Evolutionary conservation across 805 yeast genomes (phyloP).

Genomic region (Sugiyamaella mastotermitis): DNA sequence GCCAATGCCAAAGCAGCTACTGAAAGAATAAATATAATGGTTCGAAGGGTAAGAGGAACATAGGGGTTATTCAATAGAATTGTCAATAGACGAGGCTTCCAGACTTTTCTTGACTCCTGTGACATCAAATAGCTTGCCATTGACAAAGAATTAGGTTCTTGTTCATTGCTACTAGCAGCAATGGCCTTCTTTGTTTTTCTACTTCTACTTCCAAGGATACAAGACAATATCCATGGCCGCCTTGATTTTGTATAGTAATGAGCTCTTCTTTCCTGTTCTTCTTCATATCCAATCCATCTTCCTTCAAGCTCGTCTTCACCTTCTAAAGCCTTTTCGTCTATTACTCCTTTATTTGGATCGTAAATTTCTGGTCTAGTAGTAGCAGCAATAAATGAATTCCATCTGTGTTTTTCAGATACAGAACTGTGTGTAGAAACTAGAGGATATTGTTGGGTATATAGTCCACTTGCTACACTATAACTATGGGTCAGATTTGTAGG

Average conservation of each 20-base stretch:
- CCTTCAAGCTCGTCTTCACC: slow-evolving; percentile 14
- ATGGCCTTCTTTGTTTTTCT: not conserved
- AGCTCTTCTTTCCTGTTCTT: not conserved
- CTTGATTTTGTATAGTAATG: not conserved
- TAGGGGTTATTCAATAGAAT: slow-evolving; percentile 70
- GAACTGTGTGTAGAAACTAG: too few species aligned
- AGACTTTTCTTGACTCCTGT: slow-evolving; percentile 21
- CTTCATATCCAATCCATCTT: slow-evolving; percentile 16
- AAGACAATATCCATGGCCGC: not conserved
- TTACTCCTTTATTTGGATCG: slow-evolving; percentile 4
- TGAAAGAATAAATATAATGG: slow-evolving; percentile 52
- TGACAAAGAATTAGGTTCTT: slow-evolving; percentile 13
- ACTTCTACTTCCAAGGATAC: not conserved
- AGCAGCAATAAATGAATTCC: slow-evolving; percentile 16
- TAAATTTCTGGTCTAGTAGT: slow-evolving; percentile 13
- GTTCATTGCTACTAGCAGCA: not conserved
- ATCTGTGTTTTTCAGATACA: too few species aligned
- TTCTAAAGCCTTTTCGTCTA: slow-evolving; percentile 19
- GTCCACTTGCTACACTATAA: too few species aligned
- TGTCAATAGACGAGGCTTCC: slow-evolving; percentile 56
- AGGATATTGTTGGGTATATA: too few species aligned
- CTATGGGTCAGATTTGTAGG: too few species aligned
- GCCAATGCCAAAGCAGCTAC: slow-evolving; percentile 71
- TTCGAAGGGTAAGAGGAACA: slow-evolving; percentile 70
- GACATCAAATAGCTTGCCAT: slow-evolving; percentile 22